Percentiles rank a stretch among this genome's conserved stretches.
These are phyloP conservation scores for Hypholoma sublateritium DNA, from an alignment of 768 basidiomycete genomes.

Conservation along the genomic window DNA sequence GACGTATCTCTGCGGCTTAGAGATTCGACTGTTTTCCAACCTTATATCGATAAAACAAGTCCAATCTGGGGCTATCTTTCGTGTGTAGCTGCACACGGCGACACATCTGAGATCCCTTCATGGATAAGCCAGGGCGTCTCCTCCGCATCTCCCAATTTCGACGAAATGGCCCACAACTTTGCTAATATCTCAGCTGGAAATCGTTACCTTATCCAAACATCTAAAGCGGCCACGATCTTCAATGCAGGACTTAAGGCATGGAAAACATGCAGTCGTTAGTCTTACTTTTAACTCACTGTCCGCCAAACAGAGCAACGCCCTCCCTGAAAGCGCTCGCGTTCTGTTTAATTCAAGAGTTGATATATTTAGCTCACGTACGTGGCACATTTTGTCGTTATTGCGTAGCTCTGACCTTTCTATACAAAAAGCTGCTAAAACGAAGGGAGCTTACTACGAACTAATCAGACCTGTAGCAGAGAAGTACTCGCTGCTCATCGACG, in stretches of 20 bases:
- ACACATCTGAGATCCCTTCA: constrained; percentile 16
- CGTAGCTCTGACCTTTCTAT: background rate
- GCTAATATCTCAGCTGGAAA: constrained; percentile 21
- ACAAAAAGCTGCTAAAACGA: constrained; percentile 17
- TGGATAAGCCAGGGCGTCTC: constrained; percentile 25
- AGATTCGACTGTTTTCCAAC: constrained; percentile 25
- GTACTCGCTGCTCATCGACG: constrained; percentile 23
- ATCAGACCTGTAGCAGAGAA: constrained; percentile 25
- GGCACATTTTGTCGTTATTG: background rate
- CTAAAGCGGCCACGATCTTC: constrained; percentile 29
- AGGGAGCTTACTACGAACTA: constrained; percentile 15
- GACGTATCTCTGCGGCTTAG: constrained; percentile 8
- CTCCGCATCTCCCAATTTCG: constrained; percentile 21
- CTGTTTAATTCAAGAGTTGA: constrained; percentile 28
- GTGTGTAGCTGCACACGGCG: constrained; percentile 24
- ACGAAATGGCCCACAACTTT: constrained; percentile 20
- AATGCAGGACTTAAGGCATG: constrained; percentile 28
- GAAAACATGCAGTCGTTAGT: background rate
- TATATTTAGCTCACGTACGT: constrained; percentile 25
- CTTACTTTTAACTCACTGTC: background rate
- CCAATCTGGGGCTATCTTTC: constrained; percentile 30
- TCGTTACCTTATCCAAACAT: constrained; percentile 29
- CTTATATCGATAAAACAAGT: constrained; percentile 20
- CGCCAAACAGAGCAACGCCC: constrained; percentile 23
- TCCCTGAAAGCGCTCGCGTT: constrained; percentile 26